Evolutionary conservation across 2,329 filamentous ascomycete species (phyloP), one percentile per base, ranked within the genome.

Genomic region (Exophiala sideris): DNA sequence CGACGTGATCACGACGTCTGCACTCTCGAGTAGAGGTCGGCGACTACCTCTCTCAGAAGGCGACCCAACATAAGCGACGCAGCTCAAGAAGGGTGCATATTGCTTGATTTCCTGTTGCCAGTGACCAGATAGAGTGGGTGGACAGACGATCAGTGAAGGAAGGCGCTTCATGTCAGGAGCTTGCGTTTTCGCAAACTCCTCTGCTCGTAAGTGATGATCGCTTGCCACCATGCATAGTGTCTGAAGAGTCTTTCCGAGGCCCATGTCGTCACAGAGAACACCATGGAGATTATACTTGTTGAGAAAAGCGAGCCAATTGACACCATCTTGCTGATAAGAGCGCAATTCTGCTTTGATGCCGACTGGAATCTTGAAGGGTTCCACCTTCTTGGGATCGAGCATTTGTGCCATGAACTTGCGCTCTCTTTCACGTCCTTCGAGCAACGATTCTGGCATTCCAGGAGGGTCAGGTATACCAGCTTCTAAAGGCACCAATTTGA

Each of bases 211-310:
- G 69, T 99, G 92, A 68, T 99, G 94, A 68, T 99, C 94, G 72
- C 91, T 97, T 8, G 94, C 92, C 40, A 99, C 91, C 66, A 99
- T 99, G 71, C 94, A 99, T 18, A 99, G 83, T 0, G 95, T 99
- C 70, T 99, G 94, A 9, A 99, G 76, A 1, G 94, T 99, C 76
- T 99, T 99, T 46, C 94, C 94, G 24, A 99, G 87, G 66, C 94
- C 94, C 94, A 99, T 99, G 70, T 99, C 94, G 67, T 99, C 94
- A 68, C 94, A 99, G 56, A 99, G 88, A 71, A 99, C 96, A 45
- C 94, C 94, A 65, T 99, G 95, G 1, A 99, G 83, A 66, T 99
- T 92, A 69, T 97, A 99, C 54, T 91, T 91, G 70, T 99, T 99
- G 63, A 99, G 85, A 75, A 99, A 99, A 52, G 95, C 86, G 48